These are phyloP conservation scores for Botryosphaeria dothidea DNA, from an alignment of 2,329 filamentous ascomycete species.

Conservation along the genomic window DNA sequence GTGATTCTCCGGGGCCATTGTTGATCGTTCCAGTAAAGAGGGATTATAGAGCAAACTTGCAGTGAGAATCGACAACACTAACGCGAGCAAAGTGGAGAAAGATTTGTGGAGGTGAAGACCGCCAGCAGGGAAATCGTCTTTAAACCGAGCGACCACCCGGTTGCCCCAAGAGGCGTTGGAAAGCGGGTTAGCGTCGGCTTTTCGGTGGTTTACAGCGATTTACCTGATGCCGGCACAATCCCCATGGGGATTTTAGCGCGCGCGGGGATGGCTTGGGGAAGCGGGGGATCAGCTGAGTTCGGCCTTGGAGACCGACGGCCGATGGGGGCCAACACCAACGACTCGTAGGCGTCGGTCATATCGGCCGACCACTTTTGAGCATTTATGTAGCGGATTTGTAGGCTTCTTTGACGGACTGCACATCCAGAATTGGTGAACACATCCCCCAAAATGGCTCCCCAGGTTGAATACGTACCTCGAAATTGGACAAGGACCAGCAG, in stretches of 20 bases:
- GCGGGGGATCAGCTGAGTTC: slow-evolving; percentile 2
- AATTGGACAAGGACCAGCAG: background rate
- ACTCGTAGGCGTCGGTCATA: background rate
- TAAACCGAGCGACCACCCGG: background rate
- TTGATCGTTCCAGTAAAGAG: background rate
- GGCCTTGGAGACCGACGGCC: background rate
- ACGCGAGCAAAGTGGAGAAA: slow-evolving; percentile 2
- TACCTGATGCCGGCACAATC: background rate
- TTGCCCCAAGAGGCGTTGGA: background rate
- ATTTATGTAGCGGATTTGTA: background rate
- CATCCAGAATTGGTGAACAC: background rate
- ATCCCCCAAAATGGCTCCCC: background rate
- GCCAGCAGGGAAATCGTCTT: background rate
- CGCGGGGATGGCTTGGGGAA: background rate
- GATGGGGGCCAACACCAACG: background rate
- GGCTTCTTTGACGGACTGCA: background rate
- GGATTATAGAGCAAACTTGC: background rate
- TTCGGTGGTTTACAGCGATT: slow-evolving; percentile 8
- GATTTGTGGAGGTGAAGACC: background rate
- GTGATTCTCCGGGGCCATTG: background rate
- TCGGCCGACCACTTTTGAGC: background rate
- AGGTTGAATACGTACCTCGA: background rate
- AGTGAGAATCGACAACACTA: background rate
- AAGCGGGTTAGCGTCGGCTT: background rate
- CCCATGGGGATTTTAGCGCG: background rate